phyloP scores from a whole-genome alignment of 2,329 filamentous ascomycete species.

The Aspergillus sp. region DNA sequence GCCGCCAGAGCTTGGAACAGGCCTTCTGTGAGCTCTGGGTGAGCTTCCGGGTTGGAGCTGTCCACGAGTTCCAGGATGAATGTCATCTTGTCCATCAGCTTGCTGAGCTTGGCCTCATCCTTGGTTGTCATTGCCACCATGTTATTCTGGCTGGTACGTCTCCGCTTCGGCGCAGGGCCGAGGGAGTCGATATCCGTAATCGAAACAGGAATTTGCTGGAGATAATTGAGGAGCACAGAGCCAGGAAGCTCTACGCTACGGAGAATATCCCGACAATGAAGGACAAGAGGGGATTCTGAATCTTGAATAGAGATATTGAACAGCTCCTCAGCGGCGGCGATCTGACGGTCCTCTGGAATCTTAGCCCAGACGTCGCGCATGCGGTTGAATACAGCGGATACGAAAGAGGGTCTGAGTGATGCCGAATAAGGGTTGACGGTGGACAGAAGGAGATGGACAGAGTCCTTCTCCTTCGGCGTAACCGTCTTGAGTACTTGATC shows the following conservation, averaged over 20 bases:
- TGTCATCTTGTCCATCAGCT: slow-evolving; percentile 72
- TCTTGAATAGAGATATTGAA: slow-evolving; percentile 42
- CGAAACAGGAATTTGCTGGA: slow-evolving; percentile 72
- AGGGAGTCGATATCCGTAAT: slow-evolving; percentile 67
- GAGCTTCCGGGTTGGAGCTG: slow-evolving; percentile 69
- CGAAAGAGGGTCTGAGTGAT: slow-evolving; percentile 54
- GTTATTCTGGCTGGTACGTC: slow-evolving; percentile 73
- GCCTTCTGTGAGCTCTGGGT: slow-evolving; percentile 71
- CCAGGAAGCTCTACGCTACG: slow-evolving; percentile 72
- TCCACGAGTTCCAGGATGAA: slow-evolving; percentile 88
- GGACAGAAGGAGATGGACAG: slow-evolving; percentile 54
- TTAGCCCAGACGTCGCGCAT: slow-evolving; percentile 69
- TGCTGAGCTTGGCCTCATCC: slow-evolving; percentile 64
- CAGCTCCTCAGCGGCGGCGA: slow-evolving; percentile 36
- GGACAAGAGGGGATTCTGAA: slow-evolving; percentile 27
- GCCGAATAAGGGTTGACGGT: slow-evolving; percentile 49
- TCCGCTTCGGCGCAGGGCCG: slow-evolving; percentile 72
- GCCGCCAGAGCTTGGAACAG: slow-evolving; percentile 85
- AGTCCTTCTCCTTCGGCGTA: slow-evolving; percentile 57
- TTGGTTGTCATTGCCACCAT: slow-evolving; percentile 61
- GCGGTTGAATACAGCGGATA: slow-evolving; percentile 65
- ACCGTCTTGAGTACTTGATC: slow-evolving; percentile 54
- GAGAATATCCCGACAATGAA: slow-evolving; percentile 62
- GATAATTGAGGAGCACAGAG: slow-evolving; percentile 67
- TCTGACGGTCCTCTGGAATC: slow-evolving; percentile 38